Evolutionary conservation across 768 basidiomycete species (phyloP).

Genomic region (Boletus rufocinnamomeus): DNA sequence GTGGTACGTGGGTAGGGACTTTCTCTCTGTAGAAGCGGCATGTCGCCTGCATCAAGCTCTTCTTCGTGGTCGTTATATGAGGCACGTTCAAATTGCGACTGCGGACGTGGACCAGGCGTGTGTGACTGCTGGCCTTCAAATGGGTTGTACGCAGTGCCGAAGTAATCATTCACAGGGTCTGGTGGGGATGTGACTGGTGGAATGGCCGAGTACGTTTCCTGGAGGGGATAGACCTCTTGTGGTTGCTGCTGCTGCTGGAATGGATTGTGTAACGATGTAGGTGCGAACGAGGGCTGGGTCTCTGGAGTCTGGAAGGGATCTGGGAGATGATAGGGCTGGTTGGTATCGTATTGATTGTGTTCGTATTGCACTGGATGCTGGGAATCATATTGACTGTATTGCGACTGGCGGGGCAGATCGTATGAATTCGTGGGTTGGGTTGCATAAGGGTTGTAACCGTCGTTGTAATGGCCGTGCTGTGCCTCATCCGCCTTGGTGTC

Average conservation of each 20-base stretch:
- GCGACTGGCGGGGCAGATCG: constrained; percentile 39
- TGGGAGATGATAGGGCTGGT: constrained; percentile 40
- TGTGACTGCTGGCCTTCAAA: constrained; percentile 22
- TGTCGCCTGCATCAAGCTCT: constrained; percentile 59
- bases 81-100: constrained; percentile 25
- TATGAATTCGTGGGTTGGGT: constrained; percentile 41
- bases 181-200: constrained; percentile 25
- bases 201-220: constrained; percentile 25
- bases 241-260: constrained; percentile 31
- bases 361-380: constrained; percentile 38
- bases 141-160: constrained; percentile 23
- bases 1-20: constrained; percentile 35
- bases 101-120: constrained; percentile 27
- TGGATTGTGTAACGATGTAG: constrained; percentile 22
- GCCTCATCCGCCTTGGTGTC: constrained; percentile 60
- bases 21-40: constrained; percentile 62
- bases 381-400: constrained; percentile 31
- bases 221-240: constrained; percentile 21
- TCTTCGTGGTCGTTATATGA: constrained; percentile 46
- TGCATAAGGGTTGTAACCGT: constrained; percentile 59
- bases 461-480: constrained; percentile 64
- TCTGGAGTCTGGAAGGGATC: constrained; percentile 37
- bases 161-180: constrained; percentile 17
- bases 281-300: constrained; percentile 17
- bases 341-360: constrained; percentile 33